phyloP scores from a whole-genome alignment of 1,139 yeast species.

The Saccharomyces hybrid region DNA sequence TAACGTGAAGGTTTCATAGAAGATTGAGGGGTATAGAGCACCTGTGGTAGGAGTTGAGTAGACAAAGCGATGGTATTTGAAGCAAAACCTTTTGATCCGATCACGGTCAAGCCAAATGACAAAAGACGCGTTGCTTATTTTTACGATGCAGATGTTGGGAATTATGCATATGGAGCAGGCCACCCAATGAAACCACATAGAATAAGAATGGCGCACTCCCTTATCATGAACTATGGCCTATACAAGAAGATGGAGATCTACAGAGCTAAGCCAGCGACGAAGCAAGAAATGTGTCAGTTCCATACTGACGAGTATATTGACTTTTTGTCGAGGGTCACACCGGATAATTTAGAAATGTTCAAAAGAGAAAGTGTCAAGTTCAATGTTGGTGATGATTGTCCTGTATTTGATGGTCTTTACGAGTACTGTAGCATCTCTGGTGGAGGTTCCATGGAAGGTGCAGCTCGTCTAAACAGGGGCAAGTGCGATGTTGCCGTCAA shows the following conservation, averaged over 20 bases:
- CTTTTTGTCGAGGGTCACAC: slow-evolving; percentile 85
- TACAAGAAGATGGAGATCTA: slow-evolving; percentile 96
- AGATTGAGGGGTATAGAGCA: background rate
- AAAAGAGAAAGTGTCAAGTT: slow-evolving; percentile 89
- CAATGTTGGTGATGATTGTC: slow-evolving; percentile 96
- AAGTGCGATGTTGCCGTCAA: slow-evolving; percentile 93
- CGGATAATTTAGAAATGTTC: slow-evolving; percentile 86
- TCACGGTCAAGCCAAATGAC: slow-evolving; percentile 48
- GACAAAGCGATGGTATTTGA: slow-evolving; percentile 33
- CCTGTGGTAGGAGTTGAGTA: background rate
- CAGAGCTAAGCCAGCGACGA: slow-evolving; percentile 94
- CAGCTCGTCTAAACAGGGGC: slow-evolving; percentile 84
- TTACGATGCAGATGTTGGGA: slow-evolving; percentile 84
- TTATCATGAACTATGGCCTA: slow-evolving; percentile 93
- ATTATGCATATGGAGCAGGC: slow-evolving; percentile 96
- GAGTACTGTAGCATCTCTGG: slow-evolving; percentile 93
- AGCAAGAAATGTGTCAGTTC: slow-evolving; percentile 97
- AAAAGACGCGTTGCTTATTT: slow-evolving; percentile 60
- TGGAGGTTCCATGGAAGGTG: slow-evolving; percentile 97
- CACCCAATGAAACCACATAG: slow-evolving; percentile 99
- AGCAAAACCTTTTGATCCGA: slow-evolving; percentile 52
- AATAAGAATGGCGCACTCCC: slow-evolving; percentile 95
- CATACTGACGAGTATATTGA: slow-evolving; percentile 97
- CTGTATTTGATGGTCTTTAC: slow-evolving; percentile 91
- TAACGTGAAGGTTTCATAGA: background rate